These are phyloP conservation scores for Corymbia calophylla DNA, from an alignment of 441 rosid species.

Conservation along the genomic window DNA sequence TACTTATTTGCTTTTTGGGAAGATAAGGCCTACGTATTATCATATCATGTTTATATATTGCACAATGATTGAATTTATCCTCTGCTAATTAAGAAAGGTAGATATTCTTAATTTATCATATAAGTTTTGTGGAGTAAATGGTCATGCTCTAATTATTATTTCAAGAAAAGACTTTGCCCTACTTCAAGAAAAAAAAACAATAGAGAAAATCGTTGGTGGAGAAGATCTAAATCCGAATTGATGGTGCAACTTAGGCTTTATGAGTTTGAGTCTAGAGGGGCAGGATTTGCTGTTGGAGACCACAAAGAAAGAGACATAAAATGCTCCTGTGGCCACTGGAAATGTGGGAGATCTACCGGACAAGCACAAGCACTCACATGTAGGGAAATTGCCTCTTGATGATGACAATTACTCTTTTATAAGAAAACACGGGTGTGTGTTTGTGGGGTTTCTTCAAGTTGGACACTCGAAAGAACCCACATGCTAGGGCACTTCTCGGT, in stretches of 20 bases:
- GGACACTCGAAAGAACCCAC: constrained; percentile 2
- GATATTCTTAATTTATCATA: background rate
- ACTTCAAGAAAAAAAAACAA: background rate
- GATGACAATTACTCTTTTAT: constrained; percentile 1
- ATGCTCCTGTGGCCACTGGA: constrained; percentile 18
- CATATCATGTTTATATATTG: background rate
- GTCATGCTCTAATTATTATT: background rate
- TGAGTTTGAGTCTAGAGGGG: background rate
- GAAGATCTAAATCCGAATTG: background rate
- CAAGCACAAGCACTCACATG: constrained; percentile 18
- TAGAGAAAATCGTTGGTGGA: background rate
- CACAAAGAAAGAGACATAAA: background rate
- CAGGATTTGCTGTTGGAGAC: background rate
- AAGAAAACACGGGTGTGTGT: background rate
- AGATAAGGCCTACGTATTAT: background rate
- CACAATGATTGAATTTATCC: background rate
- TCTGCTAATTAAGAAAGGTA: background rate
- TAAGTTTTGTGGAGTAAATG: background rate
- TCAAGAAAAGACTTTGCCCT: background rate
- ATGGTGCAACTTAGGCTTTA: background rate
- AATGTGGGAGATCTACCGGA: constrained; percentile 40
- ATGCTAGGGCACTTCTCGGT: background rate
- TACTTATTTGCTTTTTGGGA: background rate
- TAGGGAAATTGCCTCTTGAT: background rate
- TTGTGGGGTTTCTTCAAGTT: background rate